These are phyloP conservation scores for Aschersonia sp. DNA, from an alignment of 2,329 filamentous ascomycete species.

Conservation along the genomic window DNA sequence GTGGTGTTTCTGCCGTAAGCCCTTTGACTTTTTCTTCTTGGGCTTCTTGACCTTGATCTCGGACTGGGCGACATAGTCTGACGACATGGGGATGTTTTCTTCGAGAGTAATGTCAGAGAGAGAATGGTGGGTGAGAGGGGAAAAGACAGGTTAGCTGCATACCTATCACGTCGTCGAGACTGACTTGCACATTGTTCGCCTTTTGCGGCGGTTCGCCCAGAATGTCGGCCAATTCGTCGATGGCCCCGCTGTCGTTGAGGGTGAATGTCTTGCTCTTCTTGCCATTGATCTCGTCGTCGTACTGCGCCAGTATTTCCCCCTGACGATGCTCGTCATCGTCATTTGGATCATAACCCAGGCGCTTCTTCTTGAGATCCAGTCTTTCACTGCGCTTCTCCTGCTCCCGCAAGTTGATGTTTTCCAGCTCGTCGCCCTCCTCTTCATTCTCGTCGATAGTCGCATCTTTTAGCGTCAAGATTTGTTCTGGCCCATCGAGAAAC, in stretches of 20 bases:
- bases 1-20: conserved; percentile 53
- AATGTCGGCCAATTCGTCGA: conserved; percentile 45
- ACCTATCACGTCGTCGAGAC: conserved; percentile 61
- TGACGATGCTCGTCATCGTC: conserved; percentile 48
- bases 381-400: conserved; percentile 60
- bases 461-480: conserved; percentile 91
- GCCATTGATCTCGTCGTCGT: conserved; percentile 87
- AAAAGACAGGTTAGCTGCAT: conserved; percentile 10
- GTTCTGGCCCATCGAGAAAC: conserved; percentile 72
- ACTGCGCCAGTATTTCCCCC: conserved; percentile 66
- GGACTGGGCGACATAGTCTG: conserved; percentile 78
- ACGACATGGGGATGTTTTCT: conserved; percentile 29
- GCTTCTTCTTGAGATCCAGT: conserved; percentile 80
- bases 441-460: conserved; percentile 71
- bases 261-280: conserved; percentile 85
- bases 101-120: background rate
- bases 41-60: conserved; percentile 90
- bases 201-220: conserved; percentile 37
- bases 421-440: conserved; percentile 80
- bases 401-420: conserved; percentile 60
- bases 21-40: conserved; percentile 82
- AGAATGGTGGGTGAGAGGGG: background rate
- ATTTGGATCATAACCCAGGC: conserved; percentile 76
- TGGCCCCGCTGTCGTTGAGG: conserved; percentile 63
- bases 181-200: conserved; percentile 55